These are phyloP conservation scores for Kokia cookei DNA, from an alignment of 441 rosid species.

Conservation along the genomic window DNA sequence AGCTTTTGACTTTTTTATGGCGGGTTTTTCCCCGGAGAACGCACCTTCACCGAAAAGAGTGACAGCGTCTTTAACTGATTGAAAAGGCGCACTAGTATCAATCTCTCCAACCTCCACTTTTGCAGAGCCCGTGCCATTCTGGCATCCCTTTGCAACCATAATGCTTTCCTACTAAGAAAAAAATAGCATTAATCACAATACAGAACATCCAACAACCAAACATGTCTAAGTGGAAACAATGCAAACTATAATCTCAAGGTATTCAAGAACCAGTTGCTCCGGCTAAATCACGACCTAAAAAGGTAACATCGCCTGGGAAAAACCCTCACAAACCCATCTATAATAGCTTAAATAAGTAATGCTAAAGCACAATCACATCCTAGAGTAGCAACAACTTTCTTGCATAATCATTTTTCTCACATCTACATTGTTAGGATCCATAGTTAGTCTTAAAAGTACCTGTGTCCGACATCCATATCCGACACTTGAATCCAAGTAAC, in stretches of 20 bases:
- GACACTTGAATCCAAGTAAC: neutral
- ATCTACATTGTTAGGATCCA: no score
- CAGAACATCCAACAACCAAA: neutral
- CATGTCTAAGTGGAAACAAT: neutral
- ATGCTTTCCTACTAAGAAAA: slow-evolving; percentile 17
- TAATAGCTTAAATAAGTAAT: neutral
- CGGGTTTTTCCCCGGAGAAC: slow-evolving; percentile 71
- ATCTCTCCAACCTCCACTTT: slow-evolving; percentile 93
- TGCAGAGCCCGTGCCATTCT: slow-evolving; percentile 44
- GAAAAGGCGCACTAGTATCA: slow-evolving; percentile 95
- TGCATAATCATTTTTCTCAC: neutral
- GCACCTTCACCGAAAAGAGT: slow-evolving; percentile 92
- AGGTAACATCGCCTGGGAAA: neutral
- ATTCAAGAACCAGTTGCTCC: neutral
- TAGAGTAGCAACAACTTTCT: neutral
- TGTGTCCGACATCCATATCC: neutral
- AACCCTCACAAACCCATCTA: neutral
- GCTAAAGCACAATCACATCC: neutral
- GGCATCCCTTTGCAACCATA: slow-evolving; percentile 78
- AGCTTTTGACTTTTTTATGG: slow-evolving; percentile 59
- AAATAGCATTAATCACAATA: neutral
- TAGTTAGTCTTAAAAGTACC: no score
- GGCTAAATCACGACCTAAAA: neutral
- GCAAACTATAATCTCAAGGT: neutral
- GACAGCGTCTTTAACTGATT: slow-evolving; percentile 95